Evolutionary conservation across 139 green algal species (phyloP).

Genomic region (Tetraselmis striata): DNA sequence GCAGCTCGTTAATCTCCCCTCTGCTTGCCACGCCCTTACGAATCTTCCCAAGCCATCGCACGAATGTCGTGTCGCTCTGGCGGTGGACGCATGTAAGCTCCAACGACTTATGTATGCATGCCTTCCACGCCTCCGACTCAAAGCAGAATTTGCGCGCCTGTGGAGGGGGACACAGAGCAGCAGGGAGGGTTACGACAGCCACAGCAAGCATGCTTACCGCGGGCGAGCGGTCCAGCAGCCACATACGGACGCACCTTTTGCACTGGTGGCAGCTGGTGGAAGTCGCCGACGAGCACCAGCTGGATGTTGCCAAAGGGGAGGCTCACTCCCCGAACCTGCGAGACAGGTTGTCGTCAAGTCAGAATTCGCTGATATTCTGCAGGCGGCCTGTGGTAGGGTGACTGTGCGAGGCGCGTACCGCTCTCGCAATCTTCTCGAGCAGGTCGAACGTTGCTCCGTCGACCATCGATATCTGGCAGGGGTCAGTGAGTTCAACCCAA

Average conservation of each 20-base stretch:
- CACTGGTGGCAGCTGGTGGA: constrained; percentile 36
- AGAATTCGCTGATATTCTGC: no score
- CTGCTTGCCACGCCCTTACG: background rate
- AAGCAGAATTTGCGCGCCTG: constrained; percentile 3
- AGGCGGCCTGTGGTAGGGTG: no score
- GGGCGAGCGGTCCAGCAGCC: no score
- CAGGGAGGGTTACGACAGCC: no score
- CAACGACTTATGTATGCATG: background rate
- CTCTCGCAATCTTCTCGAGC: constrained; percentile 27
- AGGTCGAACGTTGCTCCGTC: constrained; percentile 38
- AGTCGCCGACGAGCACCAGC: constrained; percentile 33
- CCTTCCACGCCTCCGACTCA: constrained; percentile 8
- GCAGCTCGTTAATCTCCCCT: background rate
- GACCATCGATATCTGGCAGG: constrained; percentile 50
- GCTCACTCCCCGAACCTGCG: background rate
- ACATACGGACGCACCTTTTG: background rate
- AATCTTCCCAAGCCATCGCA: background rate
- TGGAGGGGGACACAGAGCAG: no score
- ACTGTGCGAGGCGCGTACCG: background rate
- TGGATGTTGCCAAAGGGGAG: constrained; percentile 35
- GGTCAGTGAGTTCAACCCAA: background rate
- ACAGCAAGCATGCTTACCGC: no score
- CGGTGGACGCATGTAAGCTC: background rate
- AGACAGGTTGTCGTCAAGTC: background rate
- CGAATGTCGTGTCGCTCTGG: constrained; percentile 5